Percentiles rank a stretch among this genome's conserved stretches.
Conservation (phyloP, 116 monocot genomes). For the Dioscorea cayenensis region DNA sequence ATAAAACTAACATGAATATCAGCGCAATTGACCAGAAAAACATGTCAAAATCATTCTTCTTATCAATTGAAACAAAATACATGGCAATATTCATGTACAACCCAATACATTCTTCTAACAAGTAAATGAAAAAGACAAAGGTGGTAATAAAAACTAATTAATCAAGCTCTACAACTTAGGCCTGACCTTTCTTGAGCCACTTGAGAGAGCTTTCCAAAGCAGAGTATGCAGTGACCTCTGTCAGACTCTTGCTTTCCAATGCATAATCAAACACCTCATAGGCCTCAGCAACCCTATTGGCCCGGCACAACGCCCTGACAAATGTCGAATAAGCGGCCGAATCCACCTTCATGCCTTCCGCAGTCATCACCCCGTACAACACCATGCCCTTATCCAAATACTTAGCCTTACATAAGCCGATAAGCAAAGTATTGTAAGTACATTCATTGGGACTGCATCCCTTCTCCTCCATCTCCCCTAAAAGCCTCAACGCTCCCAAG, state of each 20-base stretch:
- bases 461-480: conserved; percentile 77
- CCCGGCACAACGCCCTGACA: conserved; percentile 56
- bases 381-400: conserved; percentile 64
- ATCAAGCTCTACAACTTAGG: conserved; percentile 3
- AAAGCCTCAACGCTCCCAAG: conserved; percentile 43
- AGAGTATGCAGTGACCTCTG: conserved; percentile 57
- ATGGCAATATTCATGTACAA: not conserved
- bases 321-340: conserved; percentile 62
- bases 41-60: no score
- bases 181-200: conserved; percentile 36
- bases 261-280: conserved; percentile 94
- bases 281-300: conserved; percentile 57
- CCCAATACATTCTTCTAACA: not conserved
- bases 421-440: conserved; percentile 80
- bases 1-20: no score
- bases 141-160: not conserved
- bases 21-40: no score
- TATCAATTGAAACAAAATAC: no score
- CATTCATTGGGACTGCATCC: conserved; percentile 79
- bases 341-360: conserved; percentile 65
- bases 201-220: conserved; percentile 77
- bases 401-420: conserved; percentile 75
- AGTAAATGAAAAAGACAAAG: not conserved
- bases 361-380: conserved; percentile 54
- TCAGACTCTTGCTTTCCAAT: conserved; percentile 70